A percentile compares a stretch with the other conserved stretches of the same genome.
Evolutionary conservation across 164 flowering plant species (phyloP).

Genomic region (Santalum album): DNA sequence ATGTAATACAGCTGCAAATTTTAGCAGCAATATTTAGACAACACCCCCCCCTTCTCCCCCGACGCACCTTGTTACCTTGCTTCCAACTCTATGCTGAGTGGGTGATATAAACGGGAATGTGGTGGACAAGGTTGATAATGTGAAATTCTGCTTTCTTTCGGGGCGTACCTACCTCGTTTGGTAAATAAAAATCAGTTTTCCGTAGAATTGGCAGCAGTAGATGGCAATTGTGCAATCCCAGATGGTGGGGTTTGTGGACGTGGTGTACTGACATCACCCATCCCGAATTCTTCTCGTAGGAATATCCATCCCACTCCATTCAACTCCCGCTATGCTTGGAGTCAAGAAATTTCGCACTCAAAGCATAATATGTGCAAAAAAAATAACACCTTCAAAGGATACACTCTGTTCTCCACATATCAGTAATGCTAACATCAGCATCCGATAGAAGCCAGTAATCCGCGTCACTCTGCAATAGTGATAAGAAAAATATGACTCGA

Average conservation of each 20-base stretch:
- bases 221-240: constrained; percentile 17
- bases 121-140: background rate
- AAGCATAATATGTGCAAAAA: background rate
- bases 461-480: constrained; percentile 36
- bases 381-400: constrained; percentile 19
- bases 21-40: too few species aligned
- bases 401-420: constrained; percentile 57
- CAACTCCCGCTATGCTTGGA: constrained; percentile 22
- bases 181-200: constrained; percentile 16
- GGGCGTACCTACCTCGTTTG: background rate
- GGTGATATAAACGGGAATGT: background rate
- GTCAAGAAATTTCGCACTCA: constrained; percentile 14
- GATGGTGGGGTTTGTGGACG: constrained; percentile 39
- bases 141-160: background rate
- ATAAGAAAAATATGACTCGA: background rate
- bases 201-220: constrained; percentile 11
- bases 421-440: constrained; percentile 50
- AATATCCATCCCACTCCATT: constrained; percentile 31
- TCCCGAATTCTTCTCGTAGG: constrained; percentile 28
- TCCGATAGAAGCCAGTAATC: constrained; percentile 66
- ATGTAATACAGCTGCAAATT: too few species aligned
- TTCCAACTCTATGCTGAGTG: too few species aligned
- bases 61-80: too few species aligned
- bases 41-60: too few species aligned
- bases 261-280: constrained; percentile 22